Evolutionary conservation across 2,329 filamentous ascomycete species (phyloP).

Genomic region (Emergomyces africanus): DNA sequence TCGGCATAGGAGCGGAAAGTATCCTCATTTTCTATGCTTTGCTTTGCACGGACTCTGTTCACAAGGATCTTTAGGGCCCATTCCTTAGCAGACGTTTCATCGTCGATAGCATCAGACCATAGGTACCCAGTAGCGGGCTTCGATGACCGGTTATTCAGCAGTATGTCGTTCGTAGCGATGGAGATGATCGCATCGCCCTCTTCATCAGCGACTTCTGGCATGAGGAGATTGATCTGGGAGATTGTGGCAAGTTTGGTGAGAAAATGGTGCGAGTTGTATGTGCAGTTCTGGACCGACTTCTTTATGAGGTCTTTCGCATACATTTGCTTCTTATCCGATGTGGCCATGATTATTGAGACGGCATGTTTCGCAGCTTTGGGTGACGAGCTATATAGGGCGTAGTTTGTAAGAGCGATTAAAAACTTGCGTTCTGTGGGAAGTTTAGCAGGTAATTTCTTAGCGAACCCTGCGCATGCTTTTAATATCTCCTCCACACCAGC

Average conservation of each 20-base stretch:
- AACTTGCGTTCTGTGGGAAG: slow-evolving; percentile 73
- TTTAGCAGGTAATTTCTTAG: slow-evolving; percentile 71
- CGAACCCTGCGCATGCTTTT: slow-evolving; percentile 87
- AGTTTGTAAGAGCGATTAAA: slow-evolving; percentile 65
- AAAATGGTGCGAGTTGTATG: slow-evolving; percentile 60
- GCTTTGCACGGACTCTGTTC: slow-evolving; percentile 63
- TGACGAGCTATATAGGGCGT: slow-evolving; percentile 69
- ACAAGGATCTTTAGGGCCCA: slow-evolving; percentile 76
- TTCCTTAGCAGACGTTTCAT: slow-evolving; percentile 72
- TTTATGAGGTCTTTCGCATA: slow-evolving; percentile 72
- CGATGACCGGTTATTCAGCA: slow-evolving; percentile 51
- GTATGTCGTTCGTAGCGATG: slow-evolving; percentile 60
- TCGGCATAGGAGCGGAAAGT: slow-evolving; percentile 42
- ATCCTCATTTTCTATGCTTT: slow-evolving; percentile 30
- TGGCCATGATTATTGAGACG: slow-evolving; percentile 74
- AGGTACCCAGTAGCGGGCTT: slow-evolving; percentile 41
- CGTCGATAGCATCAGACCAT: slow-evolving; percentile 62
- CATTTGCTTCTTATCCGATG: slow-evolving; percentile 65
- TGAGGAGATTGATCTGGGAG: slow-evolving; percentile 61
- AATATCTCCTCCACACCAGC: slow-evolving; percentile 71
- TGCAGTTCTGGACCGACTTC: slow-evolving; percentile 60
- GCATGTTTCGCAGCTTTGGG: slow-evolving; percentile 85
- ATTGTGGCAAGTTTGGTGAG: slow-evolving; percentile 44
- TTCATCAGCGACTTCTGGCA: slow-evolving; percentile 59
- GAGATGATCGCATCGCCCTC: slow-evolving; percentile 65